Evolutionary conservation across 768 basidiomycete genomes (phyloP).

Genomic region (Rhodosporidiobolus sp.): DNA sequence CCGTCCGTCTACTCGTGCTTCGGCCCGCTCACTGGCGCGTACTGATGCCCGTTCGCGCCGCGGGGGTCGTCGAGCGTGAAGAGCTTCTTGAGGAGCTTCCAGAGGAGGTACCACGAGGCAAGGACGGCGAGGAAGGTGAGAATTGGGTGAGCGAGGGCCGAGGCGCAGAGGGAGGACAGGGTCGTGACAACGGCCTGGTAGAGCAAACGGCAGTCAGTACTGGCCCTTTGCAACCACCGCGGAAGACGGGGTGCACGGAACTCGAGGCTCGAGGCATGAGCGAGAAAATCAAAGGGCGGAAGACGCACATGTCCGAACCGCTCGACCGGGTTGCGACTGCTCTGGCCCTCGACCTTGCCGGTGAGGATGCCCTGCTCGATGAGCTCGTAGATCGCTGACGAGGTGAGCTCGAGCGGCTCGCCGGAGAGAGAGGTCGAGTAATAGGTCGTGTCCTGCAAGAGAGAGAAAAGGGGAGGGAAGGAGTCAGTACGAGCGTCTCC

Average conservation of each 20-base stretch:
- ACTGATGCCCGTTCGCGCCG: too few relatives aligned
- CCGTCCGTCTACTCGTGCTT: too few relatives aligned
- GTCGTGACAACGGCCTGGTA: background rate
- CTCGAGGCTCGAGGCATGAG: too few relatives aligned
- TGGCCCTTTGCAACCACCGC: too few relatives aligned
- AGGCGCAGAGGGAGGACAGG: slow-evolving; percentile 3
- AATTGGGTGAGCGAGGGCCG: slow-evolving; percentile 11
- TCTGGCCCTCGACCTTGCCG: background rate
- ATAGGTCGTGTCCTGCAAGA: slow-evolving; percentile 22
- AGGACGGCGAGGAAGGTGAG: slow-evolving; percentile 7
- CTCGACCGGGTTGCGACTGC: slow-evolving; percentile 19
- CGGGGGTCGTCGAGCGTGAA: too few relatives aligned
- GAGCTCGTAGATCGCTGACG: slow-evolving; percentile 15
- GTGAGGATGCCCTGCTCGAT: slow-evolving; percentile 25
- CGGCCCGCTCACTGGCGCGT: too few relatives aligned
- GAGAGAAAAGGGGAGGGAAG: background rate
- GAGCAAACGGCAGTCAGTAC: background rate
- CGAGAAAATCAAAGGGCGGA: too few relatives aligned
- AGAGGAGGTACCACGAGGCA: slow-evolving; percentile 3
- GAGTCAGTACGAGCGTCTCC: background rate
- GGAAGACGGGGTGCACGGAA: too few relatives aligned
- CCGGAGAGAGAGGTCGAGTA: slow-evolving; percentile 14
- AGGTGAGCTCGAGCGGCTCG: slow-evolving; percentile 4
- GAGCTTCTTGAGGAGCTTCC: background rate
- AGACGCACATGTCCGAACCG: background rate